Evolutionary conservation across 768 basidiomycete species (phyloP).

Genomic region (Phylloporus sp.): DNA sequence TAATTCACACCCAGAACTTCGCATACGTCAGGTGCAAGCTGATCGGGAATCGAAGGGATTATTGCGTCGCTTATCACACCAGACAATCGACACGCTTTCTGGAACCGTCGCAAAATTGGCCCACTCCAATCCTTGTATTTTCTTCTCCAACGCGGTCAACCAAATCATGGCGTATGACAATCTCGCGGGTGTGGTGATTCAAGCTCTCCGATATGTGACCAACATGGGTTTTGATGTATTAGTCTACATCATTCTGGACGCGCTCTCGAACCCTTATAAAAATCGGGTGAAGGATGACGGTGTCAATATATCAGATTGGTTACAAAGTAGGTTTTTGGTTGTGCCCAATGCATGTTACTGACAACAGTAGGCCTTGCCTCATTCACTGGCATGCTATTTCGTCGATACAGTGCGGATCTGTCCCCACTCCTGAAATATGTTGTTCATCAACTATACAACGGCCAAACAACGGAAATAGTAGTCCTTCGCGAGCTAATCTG

Average conservation of each 20-base stretch:
- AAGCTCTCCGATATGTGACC: conserved; percentile 82
- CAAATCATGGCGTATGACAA: conserved; percentile 98
- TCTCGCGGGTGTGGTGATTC: conserved; percentile 82
- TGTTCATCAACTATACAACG: conserved; percentile 81
- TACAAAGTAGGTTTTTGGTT: conserved; percentile 69
- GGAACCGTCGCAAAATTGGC: conserved; percentile 89
- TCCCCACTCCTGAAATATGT: conserved; percentile 84
- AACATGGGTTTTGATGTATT: conserved; percentile 94
- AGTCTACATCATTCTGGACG: conserved; percentile 81
- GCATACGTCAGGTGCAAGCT: conserved; percentile 74
- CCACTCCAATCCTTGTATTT: conserved; percentile 89
- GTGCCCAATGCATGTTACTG: conserved; percentile 10
- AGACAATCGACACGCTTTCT: conserved; percentile 79
- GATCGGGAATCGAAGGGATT: conserved; percentile 87
- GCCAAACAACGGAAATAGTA: conserved; percentile 81
- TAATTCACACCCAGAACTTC: conserved; percentile 71
- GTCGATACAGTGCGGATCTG: conserved; percentile 79
- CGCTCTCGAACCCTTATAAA: conserved; percentile 77
- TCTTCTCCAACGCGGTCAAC: conserved; percentile 84
- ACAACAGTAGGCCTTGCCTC: conserved; percentile 71
- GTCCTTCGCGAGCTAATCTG: conserved; percentile 90
- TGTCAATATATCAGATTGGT: conserved; percentile 85
- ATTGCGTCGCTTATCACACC: conserved; percentile 77
- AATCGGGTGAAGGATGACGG: conserved; percentile 87
- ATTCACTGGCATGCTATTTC: conserved; percentile 89